Base-by-base conservation (phyloP, 768 basidiomycete genomes). In the Leucosporidium scottii region DNA sequence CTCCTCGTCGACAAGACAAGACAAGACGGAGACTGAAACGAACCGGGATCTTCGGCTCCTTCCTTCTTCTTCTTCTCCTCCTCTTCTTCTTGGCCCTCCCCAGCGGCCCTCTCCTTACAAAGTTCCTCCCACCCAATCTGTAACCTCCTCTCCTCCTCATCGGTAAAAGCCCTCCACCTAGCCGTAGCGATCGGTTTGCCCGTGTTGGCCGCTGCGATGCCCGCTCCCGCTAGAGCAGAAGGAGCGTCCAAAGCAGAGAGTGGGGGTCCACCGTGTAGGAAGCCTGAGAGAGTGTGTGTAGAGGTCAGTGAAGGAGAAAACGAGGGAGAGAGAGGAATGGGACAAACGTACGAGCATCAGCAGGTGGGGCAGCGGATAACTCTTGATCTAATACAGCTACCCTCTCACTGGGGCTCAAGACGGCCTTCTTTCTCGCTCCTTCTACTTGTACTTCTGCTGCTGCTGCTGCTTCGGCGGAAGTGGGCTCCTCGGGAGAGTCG, bases 141-240 rank as follows among this genome's bases (percentile, higher is more conserved):
- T 30, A 71, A 25, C 20, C 62, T 31, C 7, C n/a, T 25, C 47
- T 71, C 70, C 54, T 71, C 70, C 13, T 71, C 70, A 48, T 71
- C 70, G 20, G 70, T 67, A 61, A 71, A 71, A 0, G 70, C 70
- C 15, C 70, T 39, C 70, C 70, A 71, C 15, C 64, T 61, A 2
- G n/a, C 27, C 15, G 58, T 61, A 2, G 70, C 66, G 10, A 63
- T 50, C 21, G 66, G 66, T 47, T 59, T 61, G 9, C 61, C 39
- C 12, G 23, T 31, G 17, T 48, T 47, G n/a, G n/a, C n/a, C n/a
- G n/a, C n/a, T n/a, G n/a, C n/a, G n/a, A n/a, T n/a, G n/a, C n/a
- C n/a, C n/a, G 5, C 53, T 57, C n/a, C 31, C 28, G 34, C n/a
- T 9, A 18, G 70, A 61, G 54, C 61, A 3, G 66, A 67, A 4